phyloP scores from a whole-genome alignment of 371 early-diverging fungal species.

The Massospora cicadina region DNA sequence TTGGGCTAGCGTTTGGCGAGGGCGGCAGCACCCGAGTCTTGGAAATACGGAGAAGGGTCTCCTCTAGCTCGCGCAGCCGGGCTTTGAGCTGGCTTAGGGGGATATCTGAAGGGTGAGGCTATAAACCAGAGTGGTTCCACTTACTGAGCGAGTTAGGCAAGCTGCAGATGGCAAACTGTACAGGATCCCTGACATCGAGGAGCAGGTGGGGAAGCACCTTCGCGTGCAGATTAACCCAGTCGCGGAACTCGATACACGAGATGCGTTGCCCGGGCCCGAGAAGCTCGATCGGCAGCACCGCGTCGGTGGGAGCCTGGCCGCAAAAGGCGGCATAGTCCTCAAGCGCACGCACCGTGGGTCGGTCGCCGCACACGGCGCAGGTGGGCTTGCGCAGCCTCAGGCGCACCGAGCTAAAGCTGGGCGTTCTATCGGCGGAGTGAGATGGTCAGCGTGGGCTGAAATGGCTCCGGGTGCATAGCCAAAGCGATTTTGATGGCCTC shows the following conservation, averaged over 20 bases:
- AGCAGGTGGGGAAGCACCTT: conserved; percentile 31
- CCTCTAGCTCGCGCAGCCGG: conserved; percentile 9
- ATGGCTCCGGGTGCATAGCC: conserved; percentile 13
- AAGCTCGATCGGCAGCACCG: conserved; percentile 19
- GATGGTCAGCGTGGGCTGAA: conserved; percentile 45
- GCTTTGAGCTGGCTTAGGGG: conserved; percentile 16
- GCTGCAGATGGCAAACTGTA: conserved; percentile 67
- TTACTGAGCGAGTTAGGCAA: conserved; percentile 33
- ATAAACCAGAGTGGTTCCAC: conserved; percentile 3
- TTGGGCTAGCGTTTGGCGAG: background rate
- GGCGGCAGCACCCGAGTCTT: background rate
- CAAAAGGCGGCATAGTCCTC: conserved; percentile 86
- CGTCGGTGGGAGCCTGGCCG: conserved; percentile 57
- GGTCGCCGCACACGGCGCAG: conserved; percentile 75
- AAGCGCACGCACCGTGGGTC: conserved; percentile 52
- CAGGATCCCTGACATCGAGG: conserved; percentile 69
- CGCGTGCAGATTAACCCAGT: background rate
- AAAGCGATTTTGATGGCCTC: conserved; percentile 80
- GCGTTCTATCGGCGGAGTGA: conserved; percentile 50
- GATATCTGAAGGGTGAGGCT: conserved; percentile 14
- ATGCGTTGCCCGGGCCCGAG: background rate
- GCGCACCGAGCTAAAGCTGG: conserved; percentile 64
- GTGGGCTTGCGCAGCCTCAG: conserved; percentile 42
- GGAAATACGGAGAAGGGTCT: background rate
- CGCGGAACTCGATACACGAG: background rate